phyloP scores from a whole-genome alignment of 1,284 basidiomycete species.

The Rhodotorula sp. region DNA sequence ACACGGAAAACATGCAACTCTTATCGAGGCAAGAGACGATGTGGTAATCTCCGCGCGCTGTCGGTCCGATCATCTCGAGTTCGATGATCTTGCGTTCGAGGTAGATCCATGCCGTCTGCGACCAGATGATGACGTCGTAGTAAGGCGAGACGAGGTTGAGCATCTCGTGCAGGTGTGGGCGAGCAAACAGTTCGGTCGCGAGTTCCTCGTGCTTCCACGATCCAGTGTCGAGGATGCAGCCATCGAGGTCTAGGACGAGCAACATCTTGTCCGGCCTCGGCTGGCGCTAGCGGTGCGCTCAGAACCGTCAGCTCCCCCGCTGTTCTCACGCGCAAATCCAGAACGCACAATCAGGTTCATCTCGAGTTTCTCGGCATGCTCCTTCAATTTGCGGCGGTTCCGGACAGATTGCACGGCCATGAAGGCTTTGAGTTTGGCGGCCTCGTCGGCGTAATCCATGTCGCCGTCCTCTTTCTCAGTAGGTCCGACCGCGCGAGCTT shows the following conservation, averaged over 20 bases:
- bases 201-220: constrained; percentile 36
- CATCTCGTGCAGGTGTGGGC: constrained; percentile 80
- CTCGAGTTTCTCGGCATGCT: constrained; percentile 62
- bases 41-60: constrained; percentile 59
- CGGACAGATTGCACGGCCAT: constrained; percentile 51
- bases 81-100: constrained; percentile 86
- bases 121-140: constrained; percentile 65
- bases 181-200: constrained; percentile 57
- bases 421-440: constrained; percentile 12
- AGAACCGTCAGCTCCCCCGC: too few species aligned
- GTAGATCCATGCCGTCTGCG: constrained; percentile 84
- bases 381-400: constrained; percentile 68
- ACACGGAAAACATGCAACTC: constrained; percentile 84
- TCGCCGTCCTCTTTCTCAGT: constrained; percentile 77
- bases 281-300: constrained; percentile 4
- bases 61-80: constrained; percentile 71
- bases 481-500: constrained; percentile 61
- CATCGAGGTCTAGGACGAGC: constrained; percentile 77
- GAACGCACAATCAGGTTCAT: constrained; percentile 61
- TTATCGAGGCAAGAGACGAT: constrained; percentile 62
- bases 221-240: constrained; percentile 54
- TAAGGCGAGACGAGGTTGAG: constrained; percentile 70
- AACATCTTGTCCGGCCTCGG: constrained; percentile 68
- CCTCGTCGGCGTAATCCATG: constrained; percentile 53
- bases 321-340: neutral